A percentile compares a stretch with the other conserved stretches of the same genome.
Conservation (phyloP, 1,139 yeast species). For the Blastobotrys ciferrii region DNA sequence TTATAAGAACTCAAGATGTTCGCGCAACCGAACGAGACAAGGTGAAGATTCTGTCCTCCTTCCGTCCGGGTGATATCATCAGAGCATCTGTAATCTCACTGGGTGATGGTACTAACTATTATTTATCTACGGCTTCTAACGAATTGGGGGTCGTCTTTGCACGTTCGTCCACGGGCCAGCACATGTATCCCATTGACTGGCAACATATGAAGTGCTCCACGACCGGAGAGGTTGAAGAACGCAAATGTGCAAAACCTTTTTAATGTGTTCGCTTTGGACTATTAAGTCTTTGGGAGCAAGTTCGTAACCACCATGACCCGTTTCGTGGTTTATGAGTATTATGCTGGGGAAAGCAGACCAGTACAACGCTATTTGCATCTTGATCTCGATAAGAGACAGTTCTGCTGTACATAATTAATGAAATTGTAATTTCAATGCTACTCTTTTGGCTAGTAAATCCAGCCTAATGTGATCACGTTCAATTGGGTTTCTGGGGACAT, state of each 20-base stretch:
- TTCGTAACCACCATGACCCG: too few species aligned
- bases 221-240: conserved; percentile 70
- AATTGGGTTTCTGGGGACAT: too few species aligned
- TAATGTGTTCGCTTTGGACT: too few species aligned
- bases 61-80: conserved; percentile 89
- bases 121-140: conserved; percentile 83
- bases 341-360: too few species aligned
- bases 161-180: conserved; percentile 59
- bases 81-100: conserved; percentile 72
- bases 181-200: conserved; percentile 94
- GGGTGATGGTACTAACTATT: conserved; percentile 93
- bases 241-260: conserved; percentile 94
- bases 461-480: too few species aligned
- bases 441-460: too few species aligned
- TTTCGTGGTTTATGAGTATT: too few species aligned
- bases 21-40: conserved; percentile 89
- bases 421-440: too few species aligned
- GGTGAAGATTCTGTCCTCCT: conserved; percentile 74
- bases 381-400: too few species aligned
- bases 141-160: conserved; percentile 95
- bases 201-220: conserved; percentile 81
- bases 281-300: too few species aligned
- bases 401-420: too few species aligned
- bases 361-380: too few species aligned
- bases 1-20: conserved; percentile 84